Evolutionary conservation across 352 stramenopile species (phyloP), one percentile per base, ranked within the genome.

Genomic region (Phytophthora citrophthora): DNA sequence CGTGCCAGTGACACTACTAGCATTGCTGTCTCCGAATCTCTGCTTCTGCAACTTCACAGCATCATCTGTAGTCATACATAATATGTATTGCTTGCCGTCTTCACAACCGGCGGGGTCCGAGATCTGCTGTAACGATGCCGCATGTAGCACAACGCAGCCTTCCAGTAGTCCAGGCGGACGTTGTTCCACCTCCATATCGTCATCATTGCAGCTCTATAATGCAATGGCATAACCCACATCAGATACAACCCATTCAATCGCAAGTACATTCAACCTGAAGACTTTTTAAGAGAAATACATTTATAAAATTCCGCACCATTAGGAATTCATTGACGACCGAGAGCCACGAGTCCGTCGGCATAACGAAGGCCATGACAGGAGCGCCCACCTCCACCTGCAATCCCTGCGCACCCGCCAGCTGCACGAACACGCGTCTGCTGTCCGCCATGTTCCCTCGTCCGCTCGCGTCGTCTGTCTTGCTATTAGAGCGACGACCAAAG

Each of bases 291-390:
- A 24, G 20, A 20, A 20, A 32, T 12, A 36, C 44, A 40, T 2
- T 46, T 10, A 32, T 32, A 32, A 32, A 32, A 11, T n/a, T 50
- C 62, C 39, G 36, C 23, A 93, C 84, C 84, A 90, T 91, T 71
- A 93, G 70, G 57, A 90, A 89, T 70, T 93, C 84, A 54, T 93
- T 93, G 47, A 93, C 76, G n/a, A 86, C 74, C 3, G 61, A 51
- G 36, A 76, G 59, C 84, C 84, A 91, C 16, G 81, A 74, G 61
- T 90, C 82, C 15, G 73, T 77, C 18, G 84, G 68, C 51, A 79
- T 63, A 23, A 89, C 69, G 49, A 93, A 91, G 0, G 81, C 84
- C 74, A 91, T 90, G 18, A 83, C 74, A 9, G 81, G 74, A 24
- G 69, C 51, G 5, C 57, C 32, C 27, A 77, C 40, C 31, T 72